phyloP scores from a whole-genome alignment of 352 stramenopile genomes.

The Albugo laibachii region DNA sequence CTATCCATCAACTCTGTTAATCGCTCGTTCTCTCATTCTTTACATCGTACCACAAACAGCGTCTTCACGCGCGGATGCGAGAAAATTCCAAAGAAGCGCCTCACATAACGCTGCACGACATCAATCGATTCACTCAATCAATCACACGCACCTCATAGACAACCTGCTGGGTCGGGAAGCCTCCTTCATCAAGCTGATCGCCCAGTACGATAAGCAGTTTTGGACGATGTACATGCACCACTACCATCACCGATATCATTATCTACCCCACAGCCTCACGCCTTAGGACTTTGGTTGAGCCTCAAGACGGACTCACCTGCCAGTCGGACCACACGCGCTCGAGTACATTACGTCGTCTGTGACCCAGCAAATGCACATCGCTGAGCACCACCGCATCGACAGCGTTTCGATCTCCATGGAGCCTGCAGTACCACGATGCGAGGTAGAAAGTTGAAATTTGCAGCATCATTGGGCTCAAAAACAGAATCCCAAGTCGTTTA shows the following conservation, averaged over 20 bases:
- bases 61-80: background rate
- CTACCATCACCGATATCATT: conserved; percentile 8
- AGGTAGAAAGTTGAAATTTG: too few species aligned
- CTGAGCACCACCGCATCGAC: conserved; percentile 24
- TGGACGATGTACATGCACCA: conserved; percentile 25
- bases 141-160: conserved; percentile 19
- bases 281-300: too few species aligned
- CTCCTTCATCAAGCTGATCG: conserved; percentile 60
- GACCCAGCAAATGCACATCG: conserved; percentile 58
- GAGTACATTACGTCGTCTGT: conserved; percentile 25
- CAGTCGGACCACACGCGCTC: conserved; percentile 56
- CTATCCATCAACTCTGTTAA: conserved; percentile 5
- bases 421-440: too few species aligned
- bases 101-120: too few species aligned
- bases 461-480: too few species aligned
- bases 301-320: conserved; percentile 14
- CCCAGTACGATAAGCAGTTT: conserved; percentile 40
- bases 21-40: background rate
- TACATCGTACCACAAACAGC: background rate
- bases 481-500: too few species aligned
- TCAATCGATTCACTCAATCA: too few species aligned
- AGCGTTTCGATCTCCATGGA: too few species aligned
- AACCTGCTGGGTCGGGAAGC: conserved; percentile 17
- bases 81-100: background rate
- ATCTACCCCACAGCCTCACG: background rate